Conservation (phyloP, 495 filamentous ascomycete genomes). For the Aspergillus saccharolyticus region DNA sequence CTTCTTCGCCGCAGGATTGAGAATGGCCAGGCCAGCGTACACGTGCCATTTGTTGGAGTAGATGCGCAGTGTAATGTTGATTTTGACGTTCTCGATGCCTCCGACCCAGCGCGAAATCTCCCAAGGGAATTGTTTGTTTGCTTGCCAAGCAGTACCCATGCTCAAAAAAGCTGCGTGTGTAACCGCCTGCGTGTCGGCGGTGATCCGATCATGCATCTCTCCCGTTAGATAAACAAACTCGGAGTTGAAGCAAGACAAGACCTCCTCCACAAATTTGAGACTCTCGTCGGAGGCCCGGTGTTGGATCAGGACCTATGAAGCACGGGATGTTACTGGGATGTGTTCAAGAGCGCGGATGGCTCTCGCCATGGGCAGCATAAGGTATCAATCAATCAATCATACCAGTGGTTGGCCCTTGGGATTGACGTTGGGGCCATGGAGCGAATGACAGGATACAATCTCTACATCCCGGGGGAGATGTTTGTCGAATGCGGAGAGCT, state of each 20-base stretch:
- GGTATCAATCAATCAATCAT: conserved; percentile 15
- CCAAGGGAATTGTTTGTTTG: conserved; percentile 92
- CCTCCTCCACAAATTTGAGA: conserved; percentile 69
- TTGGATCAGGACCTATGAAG: conserved; percentile 72
- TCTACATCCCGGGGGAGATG: conserved; percentile 84
- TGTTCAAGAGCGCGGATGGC: not conserved
- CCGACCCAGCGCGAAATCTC: conserved; percentile 88
- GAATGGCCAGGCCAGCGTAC: conserved; percentile 92
- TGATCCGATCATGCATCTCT: conserved; percentile 88
- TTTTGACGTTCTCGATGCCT: conserved; percentile 98
- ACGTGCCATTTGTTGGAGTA: conserved; percentile 99
- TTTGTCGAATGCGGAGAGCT: conserved; percentile 88
- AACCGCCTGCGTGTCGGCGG: conserved; percentile 95
- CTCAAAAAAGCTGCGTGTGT: conserved; percentile 94
- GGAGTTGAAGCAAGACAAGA: conserved; percentile 76
- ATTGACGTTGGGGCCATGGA: conserved; percentile 90
- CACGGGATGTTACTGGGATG: conserved; percentile 13
- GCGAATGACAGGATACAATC: conserved; percentile 93
- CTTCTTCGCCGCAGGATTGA: conserved; percentile 84
- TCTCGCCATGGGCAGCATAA: too few relatives aligned
- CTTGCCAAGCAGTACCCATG: conserved; percentile 96
- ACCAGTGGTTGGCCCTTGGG: conserved; percentile 82
- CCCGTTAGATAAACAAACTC: conserved; percentile 82
- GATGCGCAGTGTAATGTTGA: conserved; percentile 94
- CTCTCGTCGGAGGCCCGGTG: conserved; percentile 78